Evolutionary conservation across 169 alveolate genomes (phyloP).

Genomic region (Babesia divergens): DNA sequence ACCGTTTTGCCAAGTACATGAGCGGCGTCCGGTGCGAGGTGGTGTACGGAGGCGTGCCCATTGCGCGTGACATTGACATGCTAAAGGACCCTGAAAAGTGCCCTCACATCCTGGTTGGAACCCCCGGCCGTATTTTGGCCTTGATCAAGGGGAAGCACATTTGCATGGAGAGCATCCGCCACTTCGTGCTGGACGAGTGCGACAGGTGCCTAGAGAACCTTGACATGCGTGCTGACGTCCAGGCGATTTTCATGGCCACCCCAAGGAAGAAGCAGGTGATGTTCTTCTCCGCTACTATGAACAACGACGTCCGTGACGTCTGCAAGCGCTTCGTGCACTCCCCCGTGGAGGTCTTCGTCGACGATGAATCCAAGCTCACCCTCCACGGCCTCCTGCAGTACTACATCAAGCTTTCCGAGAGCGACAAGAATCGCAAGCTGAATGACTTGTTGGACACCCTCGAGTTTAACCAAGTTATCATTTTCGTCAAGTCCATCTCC

Average conservation of each 20-base stretch:
- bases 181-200: conserved; percentile 99
- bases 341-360: conserved; percentile 97
- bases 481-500: conserved; percentile 93
- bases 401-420: conserved; percentile 96
- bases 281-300: conserved; percentile 99
- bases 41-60: conserved; percentile 98
- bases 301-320: conserved; percentile 91
- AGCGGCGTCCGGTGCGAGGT: conserved; percentile 92
- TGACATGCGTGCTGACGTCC: conserved; percentile 99
- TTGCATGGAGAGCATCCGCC: conserved; percentile 89
- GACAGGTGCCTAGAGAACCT: conserved; percentile 97
- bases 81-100: conserved; percentile 87
- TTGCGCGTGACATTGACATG: conserved; percentile 88
- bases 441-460: conserved; percentile 94
- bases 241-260: conserved; percentile 93
- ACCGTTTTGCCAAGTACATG: conserved; percentile 93
- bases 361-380: conserved; percentile 97
- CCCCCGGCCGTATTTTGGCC: conserved; percentile 99
- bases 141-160: conserved; percentile 90
- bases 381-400: conserved; percentile 98
- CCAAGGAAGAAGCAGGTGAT: conserved; percentile 98
- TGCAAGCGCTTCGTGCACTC: conserved; percentile 97
- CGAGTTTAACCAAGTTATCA: conserved; percentile 98
- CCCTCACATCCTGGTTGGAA: conserved; percentile 98
- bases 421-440: conserved; percentile 94